These are phyloP conservation scores for Lactarius akahatsu DNA, from an alignment of 768 basidiomycete species.

Conservation along the genomic window DNA sequence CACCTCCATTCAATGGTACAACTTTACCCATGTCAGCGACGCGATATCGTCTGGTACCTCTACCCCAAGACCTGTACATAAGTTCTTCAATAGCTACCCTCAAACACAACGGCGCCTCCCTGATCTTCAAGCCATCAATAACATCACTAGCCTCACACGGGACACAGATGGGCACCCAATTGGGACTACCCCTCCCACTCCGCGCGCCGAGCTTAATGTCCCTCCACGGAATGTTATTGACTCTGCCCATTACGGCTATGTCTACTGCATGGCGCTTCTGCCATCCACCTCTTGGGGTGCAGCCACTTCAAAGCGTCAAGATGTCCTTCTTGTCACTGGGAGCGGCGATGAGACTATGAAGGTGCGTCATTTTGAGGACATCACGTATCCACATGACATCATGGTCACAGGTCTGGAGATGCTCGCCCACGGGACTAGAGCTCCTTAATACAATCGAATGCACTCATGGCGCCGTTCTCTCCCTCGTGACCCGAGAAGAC, in stretches of 20 bases:
- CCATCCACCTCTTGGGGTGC: constrained; percentile 43
- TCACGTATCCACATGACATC: neutral
- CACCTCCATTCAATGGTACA: constrained; percentile 88
- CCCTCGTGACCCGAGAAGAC: constrained; percentile 69
- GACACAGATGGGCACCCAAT: constrained; percentile 28
- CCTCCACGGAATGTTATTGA: constrained; percentile 71
- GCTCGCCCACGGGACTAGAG: constrained; percentile 45
- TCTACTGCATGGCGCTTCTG: constrained; percentile 74
- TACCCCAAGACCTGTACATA: constrained; percentile 59
- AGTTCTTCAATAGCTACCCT: constrained; percentile 91
- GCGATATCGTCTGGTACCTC: constrained; percentile 18
- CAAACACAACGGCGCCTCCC: constrained; percentile 65
- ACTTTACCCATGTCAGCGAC: constrained; percentile 43
- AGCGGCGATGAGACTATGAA: constrained; percentile 92
- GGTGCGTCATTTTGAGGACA: constrained; percentile 39
- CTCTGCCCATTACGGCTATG: constrained; percentile 92
- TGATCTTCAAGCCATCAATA: constrained; percentile 65
- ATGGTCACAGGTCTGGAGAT: constrained; percentile 61
- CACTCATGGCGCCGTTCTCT: constrained; percentile 77
- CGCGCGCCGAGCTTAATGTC: constrained; percentile 51
- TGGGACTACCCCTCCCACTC: constrained; percentile 32
- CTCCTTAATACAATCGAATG: constrained; percentile 69
- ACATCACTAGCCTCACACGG: constrained; percentile 35
- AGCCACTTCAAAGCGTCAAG: constrained; percentile 33
- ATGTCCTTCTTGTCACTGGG: constrained; percentile 70